Evolutionary conservation across 2,329 filamentous ascomycete genomes (phyloP).

Genomic region (Pseudogymnoascus sp.): DNA sequence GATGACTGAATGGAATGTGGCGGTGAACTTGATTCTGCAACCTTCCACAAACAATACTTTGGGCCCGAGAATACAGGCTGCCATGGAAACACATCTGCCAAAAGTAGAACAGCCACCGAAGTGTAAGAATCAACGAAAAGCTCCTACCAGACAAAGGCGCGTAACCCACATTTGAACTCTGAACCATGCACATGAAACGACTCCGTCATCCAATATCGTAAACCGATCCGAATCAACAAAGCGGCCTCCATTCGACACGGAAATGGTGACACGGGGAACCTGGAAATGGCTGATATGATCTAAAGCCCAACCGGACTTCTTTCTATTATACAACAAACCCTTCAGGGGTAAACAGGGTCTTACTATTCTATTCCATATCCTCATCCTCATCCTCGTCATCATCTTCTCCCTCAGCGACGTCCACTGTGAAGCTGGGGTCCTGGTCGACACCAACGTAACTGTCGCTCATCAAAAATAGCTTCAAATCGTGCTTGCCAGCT

Average conservation of each 20-base stretch:
- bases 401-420: conserved; percentile 86
- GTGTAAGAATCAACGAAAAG: background rate
- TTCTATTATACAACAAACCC: conserved; percentile 7
- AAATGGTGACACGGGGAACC: background rate
- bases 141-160: background rate
- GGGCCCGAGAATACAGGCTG: background rate
- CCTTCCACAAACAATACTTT: conserved; percentile 2
- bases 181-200: background rate
- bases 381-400: conserved; percentile 78
- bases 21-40: background rate
- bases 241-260: background rate
- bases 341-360: conserved; percentile 8
- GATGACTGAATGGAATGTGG: background rate
- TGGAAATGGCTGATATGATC: conserved; percentile 4
- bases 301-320: background rate
- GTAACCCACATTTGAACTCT: background rate
- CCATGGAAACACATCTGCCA: background rate
- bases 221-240: background rate
- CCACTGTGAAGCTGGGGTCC: conserved; percentile 79
- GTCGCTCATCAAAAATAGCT: conserved; percentile 92
- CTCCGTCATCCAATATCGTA: background rate
- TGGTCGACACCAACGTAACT: conserved; percentile 96
- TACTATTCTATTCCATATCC: conserved; percentile 28
- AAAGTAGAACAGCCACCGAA: background rate
- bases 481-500: conserved; percentile 77